Evolutionary conservation across 2,329 filamentous ascomycete species (phyloP).

Genomic region (Beauveria pseudobassiana): DNA sequence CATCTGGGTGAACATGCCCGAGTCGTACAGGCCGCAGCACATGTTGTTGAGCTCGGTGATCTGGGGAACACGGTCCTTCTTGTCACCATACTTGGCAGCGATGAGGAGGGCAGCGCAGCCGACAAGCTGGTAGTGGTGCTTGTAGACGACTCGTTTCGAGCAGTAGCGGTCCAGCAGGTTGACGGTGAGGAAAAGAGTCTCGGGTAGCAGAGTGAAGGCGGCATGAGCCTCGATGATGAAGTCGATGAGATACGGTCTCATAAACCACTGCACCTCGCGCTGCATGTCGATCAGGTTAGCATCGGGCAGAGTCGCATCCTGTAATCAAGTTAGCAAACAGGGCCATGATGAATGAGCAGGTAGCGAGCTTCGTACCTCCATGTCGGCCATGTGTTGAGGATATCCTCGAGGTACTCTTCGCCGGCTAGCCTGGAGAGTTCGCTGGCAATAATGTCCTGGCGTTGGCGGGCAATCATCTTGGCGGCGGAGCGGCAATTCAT

Average conservation of each 20-base stretch:
- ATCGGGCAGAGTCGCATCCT: slow-evolving; percentile 83
- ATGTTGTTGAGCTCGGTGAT: slow-evolving; percentile 97
- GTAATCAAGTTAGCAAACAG: slow-evolving; percentile 24
- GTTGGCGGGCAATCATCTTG: slow-evolving; percentile 70
- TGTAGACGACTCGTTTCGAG: slow-evolving; percentile 95
- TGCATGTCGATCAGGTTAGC: slow-evolving; percentile 98
- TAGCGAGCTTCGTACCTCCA: slow-evolving; percentile 58
- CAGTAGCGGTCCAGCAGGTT: slow-evolving; percentile 97
- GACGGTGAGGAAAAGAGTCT: slow-evolving; percentile 91
- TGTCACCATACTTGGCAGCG: slow-evolving; percentile 96
- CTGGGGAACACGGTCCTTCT: slow-evolving; percentile 96
- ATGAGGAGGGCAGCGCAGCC: slow-evolving; percentile 94
- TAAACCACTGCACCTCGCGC: slow-evolving; percentile 99
- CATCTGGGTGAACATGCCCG: slow-evolving; percentile 99
- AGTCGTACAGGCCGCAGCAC: slow-evolving; percentile 97
- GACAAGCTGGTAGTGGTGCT: slow-evolving; percentile 96
- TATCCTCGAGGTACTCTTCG: slow-evolving; percentile 90
- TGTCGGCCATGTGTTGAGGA: slow-evolving; percentile 90
- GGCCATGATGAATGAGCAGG: neutral
- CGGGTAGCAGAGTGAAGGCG: slow-evolving; percentile 86
- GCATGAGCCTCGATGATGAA: slow-evolving; percentile 96
- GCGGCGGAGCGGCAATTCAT: slow-evolving; percentile 68
- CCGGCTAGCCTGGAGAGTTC: slow-evolving; percentile 79
- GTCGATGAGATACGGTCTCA: slow-evolving; percentile 95
- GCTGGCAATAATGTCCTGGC: slow-evolving; percentile 80